phyloP scores from a whole-genome alignment of 345 rosid genomes.

The Salix suchowensis region DNA sequence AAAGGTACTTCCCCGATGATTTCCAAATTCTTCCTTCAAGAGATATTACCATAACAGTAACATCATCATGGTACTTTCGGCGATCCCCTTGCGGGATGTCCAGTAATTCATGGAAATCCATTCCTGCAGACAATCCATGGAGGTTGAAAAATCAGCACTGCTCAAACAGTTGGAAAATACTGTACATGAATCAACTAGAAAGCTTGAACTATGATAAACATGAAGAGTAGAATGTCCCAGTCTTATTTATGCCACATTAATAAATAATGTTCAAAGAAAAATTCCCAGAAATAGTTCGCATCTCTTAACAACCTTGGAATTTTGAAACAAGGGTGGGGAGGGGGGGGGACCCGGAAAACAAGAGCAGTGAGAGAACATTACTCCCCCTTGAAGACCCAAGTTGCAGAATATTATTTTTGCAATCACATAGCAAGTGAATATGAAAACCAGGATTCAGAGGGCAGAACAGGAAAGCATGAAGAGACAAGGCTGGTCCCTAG shows the following conservation, averaged over 20 bases:
- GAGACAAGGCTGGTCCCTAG: neutral
- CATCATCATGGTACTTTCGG: constrained; percentile 93
- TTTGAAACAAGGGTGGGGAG: neutral
- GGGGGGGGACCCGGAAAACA: no score
- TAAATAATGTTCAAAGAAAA: neutral
- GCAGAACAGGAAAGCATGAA: neutral
- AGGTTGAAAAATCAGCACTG: neutral
- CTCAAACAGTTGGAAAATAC: neutral
- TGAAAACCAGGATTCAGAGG: neutral
- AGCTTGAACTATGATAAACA: neutral
- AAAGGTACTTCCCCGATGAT: constrained; percentile 91
- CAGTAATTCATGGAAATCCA: constrained; percentile 84
- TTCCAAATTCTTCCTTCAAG: constrained; percentile 99
- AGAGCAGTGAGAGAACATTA: neutral
- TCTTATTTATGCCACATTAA: neutral
- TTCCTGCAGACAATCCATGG: constrained; percentile 43
- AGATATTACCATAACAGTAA: constrained; percentile 91
- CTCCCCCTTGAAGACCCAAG: neutral
- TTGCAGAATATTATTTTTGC: neutral
- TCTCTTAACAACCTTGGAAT: neutral
- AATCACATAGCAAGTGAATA: neutral
- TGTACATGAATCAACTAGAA: neutral
- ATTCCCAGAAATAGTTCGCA: neutral
- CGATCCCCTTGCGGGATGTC: constrained; percentile 98
- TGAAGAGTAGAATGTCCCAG: neutral